phyloP scores from a whole-genome alignment of 495 filamentous ascomycete species.

The Lichenothelia convexa region DNA sequence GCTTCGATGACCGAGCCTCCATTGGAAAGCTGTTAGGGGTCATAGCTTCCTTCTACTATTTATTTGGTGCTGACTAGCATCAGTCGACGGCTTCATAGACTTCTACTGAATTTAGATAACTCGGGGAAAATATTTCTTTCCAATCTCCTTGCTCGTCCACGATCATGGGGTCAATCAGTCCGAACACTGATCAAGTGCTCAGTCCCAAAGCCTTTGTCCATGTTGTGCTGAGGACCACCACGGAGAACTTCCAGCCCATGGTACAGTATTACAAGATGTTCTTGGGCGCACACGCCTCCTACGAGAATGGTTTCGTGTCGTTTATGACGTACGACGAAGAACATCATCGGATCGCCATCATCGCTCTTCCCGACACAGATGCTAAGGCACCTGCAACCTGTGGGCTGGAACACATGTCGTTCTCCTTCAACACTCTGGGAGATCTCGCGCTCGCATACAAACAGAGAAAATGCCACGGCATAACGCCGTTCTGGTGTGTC shows the following conservation, averaged over 20 bases:
- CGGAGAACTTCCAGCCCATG: constrained; percentile 4
- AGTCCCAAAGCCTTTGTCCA: constrained; percentile 6
- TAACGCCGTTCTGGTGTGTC: constrained; percentile 26
- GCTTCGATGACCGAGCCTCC: too few species aligned
- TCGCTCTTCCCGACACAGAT: not conserved
- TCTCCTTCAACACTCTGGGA: constrained; percentile 5
- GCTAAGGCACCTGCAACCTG: not conserved
- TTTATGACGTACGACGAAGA: constrained; percentile 12
- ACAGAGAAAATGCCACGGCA: constrained; percentile 16
- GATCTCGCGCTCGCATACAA: constrained; percentile 16
- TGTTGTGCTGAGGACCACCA: constrained; percentile 8
- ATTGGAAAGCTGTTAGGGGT: too few species aligned
- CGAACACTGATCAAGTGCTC: too few species aligned
- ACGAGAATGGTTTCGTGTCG: not conserved
- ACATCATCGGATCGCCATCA: constrained; percentile 10
- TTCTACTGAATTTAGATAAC: too few species aligned
- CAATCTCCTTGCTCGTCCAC: too few species aligned
- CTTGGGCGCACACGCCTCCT: not conserved
- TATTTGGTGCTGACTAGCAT: too few species aligned
- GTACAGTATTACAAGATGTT: constrained; percentile 3
- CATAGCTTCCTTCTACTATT: too few species aligned
- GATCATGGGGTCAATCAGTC: too few species aligned
- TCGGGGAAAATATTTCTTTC: too few species aligned
- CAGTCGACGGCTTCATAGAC: too few species aligned
- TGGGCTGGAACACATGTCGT: constrained; percentile 8